Evolutionary conservation across 1,284 basidiomycete species (phyloP).

Genomic region (Malassezia slooffiae): DNA sequence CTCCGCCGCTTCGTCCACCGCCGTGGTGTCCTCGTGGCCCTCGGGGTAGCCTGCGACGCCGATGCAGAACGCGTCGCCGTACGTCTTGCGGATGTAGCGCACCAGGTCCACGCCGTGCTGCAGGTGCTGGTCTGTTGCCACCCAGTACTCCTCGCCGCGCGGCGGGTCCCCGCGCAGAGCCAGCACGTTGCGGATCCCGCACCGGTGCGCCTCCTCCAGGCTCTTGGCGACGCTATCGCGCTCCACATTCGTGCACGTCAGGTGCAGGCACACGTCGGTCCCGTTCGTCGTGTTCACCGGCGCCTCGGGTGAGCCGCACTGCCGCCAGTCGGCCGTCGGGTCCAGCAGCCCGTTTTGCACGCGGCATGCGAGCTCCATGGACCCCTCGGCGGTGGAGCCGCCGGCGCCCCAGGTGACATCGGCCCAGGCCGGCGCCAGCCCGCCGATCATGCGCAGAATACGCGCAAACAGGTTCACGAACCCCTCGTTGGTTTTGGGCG

Average conservation of each 20-base stretch:
- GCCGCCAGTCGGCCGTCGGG: slow-evolving; percentile 13
- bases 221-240: slow-evolving; percentile 63
- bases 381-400: slow-evolving; percentile 79
- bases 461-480: slow-evolving; percentile 52
- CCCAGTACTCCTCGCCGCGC: slow-evolving; percentile 82
- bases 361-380: slow-evolving; percentile 59
- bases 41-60: slow-evolving; percentile 92
- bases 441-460: slow-evolving; percentile 55
- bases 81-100: slow-evolving; percentile 74
- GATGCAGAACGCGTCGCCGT: slow-evolving; percentile 76
- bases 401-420: slow-evolving; percentile 94
- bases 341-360: slow-evolving; percentile 35
- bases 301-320: neutral
- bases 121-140: slow-evolving; percentile 72
- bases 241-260: slow-evolving; percentile 92
- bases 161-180: slow-evolving; percentile 81
- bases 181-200: slow-evolving; percentile 79
- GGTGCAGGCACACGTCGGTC: slow-evolving; percentile 72
- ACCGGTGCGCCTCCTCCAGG: slow-evolving; percentile 65
- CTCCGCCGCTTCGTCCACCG: slow-evolving; percentile 60
- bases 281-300: neutral
- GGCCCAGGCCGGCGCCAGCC: slow-evolving; percentile 49
- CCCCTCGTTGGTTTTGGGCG: slow-evolving; percentile 82
- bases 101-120: slow-evolving; percentile 81
- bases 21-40: slow-evolving; percentile 54